Percentiles rank a stretch among this genome's conserved stretches.
phyloP scores from a whole-genome alignment of 257 asterid genomes.

The Solanum neorickii region DNA sequence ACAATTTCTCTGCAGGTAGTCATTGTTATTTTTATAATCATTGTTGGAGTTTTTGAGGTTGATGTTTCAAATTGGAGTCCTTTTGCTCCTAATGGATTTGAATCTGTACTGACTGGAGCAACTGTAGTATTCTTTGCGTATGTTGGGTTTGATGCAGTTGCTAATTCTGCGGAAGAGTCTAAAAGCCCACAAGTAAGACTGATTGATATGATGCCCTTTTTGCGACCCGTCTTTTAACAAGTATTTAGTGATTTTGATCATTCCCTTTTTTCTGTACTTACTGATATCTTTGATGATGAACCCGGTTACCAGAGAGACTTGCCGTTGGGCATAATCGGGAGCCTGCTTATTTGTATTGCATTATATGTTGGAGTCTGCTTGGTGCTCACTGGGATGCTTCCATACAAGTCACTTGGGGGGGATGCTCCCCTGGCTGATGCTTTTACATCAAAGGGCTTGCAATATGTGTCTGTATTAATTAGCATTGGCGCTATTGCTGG shows the following conservation, averaged over 20 bases:
- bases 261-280: neutral
- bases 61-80: slow-evolving; percentile 91
- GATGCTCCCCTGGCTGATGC: slow-evolving; percentile 95
- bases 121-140: slow-evolving; percentile 95
- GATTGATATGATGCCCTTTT: slow-evolving; percentile 1
- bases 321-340: slow-evolving; percentile 87
- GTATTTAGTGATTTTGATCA: neutral
- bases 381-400: slow-evolving; percentile 96
- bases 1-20: slow-evolving; percentile 46
- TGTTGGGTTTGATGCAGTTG: slow-evolving; percentile 97
- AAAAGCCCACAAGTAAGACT: slow-evolving; percentile 77
- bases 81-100: slow-evolving; percentile 71
- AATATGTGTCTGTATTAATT: slow-evolving; percentile 66
- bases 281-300: neutral
- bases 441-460: slow-evolving; percentile 68
- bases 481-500: slow-evolving; percentile 98
- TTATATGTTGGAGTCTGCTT: slow-evolving; percentile 77
- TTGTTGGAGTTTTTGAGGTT: slow-evolving; percentile 70
- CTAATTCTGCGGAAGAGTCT: slow-evolving; percentile 97
- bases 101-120: slow-evolving; percentile 78
- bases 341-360: slow-evolving; percentile 66
- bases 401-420: slow-evolving; percentile 68
- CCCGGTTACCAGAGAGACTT: slow-evolving; percentile 65
- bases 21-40: slow-evolving; percentile 67
- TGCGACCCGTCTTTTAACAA: neutral